Conservation (phyloP, 768 basidiomycete genomes). For the Calvatia gigantea region DNA sequence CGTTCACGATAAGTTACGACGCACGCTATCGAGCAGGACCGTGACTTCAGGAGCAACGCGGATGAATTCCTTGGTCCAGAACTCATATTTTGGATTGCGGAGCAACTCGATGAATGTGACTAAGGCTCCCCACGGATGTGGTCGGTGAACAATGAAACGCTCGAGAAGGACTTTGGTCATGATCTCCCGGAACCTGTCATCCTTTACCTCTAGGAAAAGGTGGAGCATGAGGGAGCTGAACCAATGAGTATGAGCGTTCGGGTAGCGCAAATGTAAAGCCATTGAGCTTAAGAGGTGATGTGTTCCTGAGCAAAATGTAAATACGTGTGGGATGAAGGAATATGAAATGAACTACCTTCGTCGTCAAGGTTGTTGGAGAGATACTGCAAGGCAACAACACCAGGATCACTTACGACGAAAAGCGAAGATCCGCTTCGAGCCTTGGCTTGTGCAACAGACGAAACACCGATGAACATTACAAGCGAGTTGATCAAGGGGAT, state of each 20-base stretch:
- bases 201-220: constrained; percentile 78
- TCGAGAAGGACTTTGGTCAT: constrained; percentile 90
- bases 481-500: constrained; percentile 88
- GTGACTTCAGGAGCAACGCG: constrained; percentile 85
- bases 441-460: constrained; percentile 86
- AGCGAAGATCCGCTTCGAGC: constrained; percentile 76
- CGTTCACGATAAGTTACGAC: constrained; percentile 25
- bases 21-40: constrained; percentile 77
- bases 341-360: constrained; percentile 59
- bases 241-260: constrained; percentile 98
- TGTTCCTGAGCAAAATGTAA: constrained; percentile 59
- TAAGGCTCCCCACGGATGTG: constrained; percentile 95
- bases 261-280: constrained; percentile 93
- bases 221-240: constrained; percentile 89
- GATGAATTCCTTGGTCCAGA: constrained; percentile 87
- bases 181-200: constrained; percentile 76
- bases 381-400: constrained; percentile 81
- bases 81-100: constrained; percentile 85
- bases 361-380: constrained; percentile 81
- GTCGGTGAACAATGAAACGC: constrained; percentile 89
- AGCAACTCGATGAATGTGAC: constrained; percentile 93
- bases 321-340: constrained; percentile 6
- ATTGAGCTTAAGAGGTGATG: constrained; percentile 92
- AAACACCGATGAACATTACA: constrained; percentile 95
- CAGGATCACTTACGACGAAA: constrained; percentile 80